Evolutionary conservation across 768 basidiomycete genomes (phyloP).

Genomic region (Tulasnella sp.): DNA sequence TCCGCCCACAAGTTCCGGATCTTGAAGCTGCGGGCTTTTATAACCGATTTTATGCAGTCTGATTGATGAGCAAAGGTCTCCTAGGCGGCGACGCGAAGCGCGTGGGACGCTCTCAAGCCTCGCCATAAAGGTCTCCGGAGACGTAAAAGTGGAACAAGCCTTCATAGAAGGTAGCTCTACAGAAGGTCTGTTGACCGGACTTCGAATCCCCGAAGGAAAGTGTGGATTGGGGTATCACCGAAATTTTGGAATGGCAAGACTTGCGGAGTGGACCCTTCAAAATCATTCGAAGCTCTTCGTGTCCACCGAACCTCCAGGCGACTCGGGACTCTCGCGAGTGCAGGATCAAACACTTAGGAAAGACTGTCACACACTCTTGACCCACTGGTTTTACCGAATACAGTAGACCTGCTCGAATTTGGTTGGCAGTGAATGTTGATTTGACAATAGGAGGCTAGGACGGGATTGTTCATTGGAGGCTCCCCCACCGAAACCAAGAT

Average conservation of each 20-base stretch:
- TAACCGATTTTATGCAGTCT: neutral
- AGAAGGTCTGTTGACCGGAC: neutral
- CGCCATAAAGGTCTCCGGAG: neutral
- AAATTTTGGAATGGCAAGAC: neutral
- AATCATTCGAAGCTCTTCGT: neutral
- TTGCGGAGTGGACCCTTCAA: neutral
- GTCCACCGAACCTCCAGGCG: neutral
- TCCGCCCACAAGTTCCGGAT: neutral
- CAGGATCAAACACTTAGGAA: neutral
- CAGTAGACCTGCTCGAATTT: neutral
- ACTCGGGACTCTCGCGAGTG: neutral
- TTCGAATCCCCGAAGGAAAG: neutral
- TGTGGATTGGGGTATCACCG: neutral
- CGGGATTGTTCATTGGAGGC: neutral
- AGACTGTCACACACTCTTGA: neutral
- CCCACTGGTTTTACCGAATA: neutral
- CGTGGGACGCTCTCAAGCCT: neutral
- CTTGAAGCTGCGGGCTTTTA: neutral
- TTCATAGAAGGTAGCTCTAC: neutral
- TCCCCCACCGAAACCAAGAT: conserved; percentile 39
- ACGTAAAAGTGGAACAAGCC: neutral
- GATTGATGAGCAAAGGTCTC: neutral
- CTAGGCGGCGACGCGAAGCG: neutral
- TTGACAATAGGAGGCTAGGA: no score
- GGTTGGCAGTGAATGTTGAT: no score